A percentile compares a stretch with the other conserved stretches of the same genome.
These are phyloP conservation scores for Tephrocybe rancida DNA, from an alignment of 768 basidiomycete species.

Conservation along the genomic window DNA sequence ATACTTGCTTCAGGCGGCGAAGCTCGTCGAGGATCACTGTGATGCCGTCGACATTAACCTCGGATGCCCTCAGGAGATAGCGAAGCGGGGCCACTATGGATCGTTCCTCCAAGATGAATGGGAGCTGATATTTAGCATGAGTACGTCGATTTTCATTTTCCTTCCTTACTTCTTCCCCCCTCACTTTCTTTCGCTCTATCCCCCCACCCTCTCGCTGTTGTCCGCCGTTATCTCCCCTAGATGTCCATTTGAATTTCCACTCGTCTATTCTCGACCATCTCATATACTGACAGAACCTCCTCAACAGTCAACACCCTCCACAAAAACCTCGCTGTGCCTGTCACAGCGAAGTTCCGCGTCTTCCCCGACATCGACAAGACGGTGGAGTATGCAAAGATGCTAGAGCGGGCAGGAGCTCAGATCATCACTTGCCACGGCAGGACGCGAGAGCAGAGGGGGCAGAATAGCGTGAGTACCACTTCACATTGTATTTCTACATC, in stretches of 20 bases:
- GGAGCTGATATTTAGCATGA: slow-evolving; percentile 82
- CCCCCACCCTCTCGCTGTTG: too few species aligned
- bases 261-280: background rate
- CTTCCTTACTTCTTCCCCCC: background rate
- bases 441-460: slow-evolving; percentile 88
- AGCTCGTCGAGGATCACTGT: slow-evolving; percentile 73
- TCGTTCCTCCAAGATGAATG: slow-evolving; percentile 94
- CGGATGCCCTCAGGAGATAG: slow-evolving; percentile 96
- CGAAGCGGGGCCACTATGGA: slow-evolving; percentile 84
- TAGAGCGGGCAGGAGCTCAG: slow-evolving; percentile 93
- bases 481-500: too few species aligned
- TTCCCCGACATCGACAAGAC: slow-evolving; percentile 87
- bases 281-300: background rate
- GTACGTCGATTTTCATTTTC: slow-evolving; percentile 43
- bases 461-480: slow-evolving; percentile 55
- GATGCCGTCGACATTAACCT: slow-evolving; percentile 96
- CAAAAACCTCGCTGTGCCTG: slow-evolving; percentile 82
- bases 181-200: background rate
- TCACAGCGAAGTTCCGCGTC: slow-evolving; percentile 95
- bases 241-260: too few species aligned
- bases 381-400: slow-evolving; percentile 93
- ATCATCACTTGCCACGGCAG: slow-evolving; percentile 95
- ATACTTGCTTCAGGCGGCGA: slow-evolving; percentile 75
- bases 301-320: slow-evolving; percentile 82
- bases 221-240: too few species aligned